Conservation (phyloP, 2,329 filamentous ascomycete species). For the Mollisiaceae sp. region DNA sequence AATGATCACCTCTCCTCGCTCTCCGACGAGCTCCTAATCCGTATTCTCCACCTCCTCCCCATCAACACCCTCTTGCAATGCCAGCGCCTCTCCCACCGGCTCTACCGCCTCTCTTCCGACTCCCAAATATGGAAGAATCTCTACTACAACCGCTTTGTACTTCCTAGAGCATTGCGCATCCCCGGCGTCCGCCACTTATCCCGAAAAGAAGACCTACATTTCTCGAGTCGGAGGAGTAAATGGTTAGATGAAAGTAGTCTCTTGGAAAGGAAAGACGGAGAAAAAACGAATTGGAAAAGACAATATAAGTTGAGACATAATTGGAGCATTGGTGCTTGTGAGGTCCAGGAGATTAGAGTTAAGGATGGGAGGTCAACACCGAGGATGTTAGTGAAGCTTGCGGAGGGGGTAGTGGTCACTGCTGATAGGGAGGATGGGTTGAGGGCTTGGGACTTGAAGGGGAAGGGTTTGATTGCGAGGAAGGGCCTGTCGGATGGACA, state of each 20-base stretch:
- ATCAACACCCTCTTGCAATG: slow-evolving; percentile 69
- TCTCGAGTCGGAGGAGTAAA: slow-evolving; percentile 53
- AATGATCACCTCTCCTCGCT: slow-evolving; percentile 72
- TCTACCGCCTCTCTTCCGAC: slow-evolving; percentile 75
- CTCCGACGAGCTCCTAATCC: slow-evolving; percentile 86
- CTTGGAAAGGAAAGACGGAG: slow-evolving; percentile 36
- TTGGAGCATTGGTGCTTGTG: slow-evolving; percentile 84
- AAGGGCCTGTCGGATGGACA: slow-evolving; percentile 42
- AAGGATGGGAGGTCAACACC: slow-evolving; percentile 51
- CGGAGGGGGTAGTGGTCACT: slow-evolving; percentile 78
- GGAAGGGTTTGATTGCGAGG: slow-evolving; percentile 63
- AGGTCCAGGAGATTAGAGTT: slow-evolving; percentile 72
- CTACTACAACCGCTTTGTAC: slow-evolving; percentile 87
- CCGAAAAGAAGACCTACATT: slow-evolving; percentile 34
- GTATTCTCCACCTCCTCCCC: slow-evolving; percentile 79
- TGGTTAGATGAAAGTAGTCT: slow-evolving; percentile 50
- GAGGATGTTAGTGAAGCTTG: slow-evolving; percentile 74
- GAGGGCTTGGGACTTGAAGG: slow-evolving; percentile 77
- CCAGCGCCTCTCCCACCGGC: slow-evolving; percentile 73
- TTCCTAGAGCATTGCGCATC: slow-evolving; percentile 77
- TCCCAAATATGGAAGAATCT: slow-evolving; percentile 89
- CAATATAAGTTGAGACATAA: slow-evolving; percentile 90
- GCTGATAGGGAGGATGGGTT: slow-evolving; percentile 73
- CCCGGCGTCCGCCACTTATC: slow-evolving; percentile 63
- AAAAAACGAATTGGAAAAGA: slow-evolving; percentile 77